Conservation (phyloP, 345 rosid genomes). For the Citrus glauca region DNA sequence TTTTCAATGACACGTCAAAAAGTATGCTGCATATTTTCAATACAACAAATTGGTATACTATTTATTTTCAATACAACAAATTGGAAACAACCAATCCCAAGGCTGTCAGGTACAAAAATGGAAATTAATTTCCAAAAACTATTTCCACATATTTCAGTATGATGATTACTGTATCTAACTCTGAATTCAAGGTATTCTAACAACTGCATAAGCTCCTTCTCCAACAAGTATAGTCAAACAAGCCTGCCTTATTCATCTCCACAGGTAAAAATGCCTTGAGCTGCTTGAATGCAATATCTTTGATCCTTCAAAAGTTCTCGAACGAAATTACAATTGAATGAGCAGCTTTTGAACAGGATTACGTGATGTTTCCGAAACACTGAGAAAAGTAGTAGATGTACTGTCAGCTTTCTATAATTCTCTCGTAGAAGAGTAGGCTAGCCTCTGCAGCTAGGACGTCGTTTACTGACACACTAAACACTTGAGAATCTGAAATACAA, state of each 20-base stretch:
- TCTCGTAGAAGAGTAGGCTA: slow-evolving; percentile 84
- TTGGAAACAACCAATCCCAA: background rate
- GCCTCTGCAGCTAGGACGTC: slow-evolving; percentile 85
- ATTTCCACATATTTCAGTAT: background rate
- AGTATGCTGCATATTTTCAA: background rate
- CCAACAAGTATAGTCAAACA: background rate
- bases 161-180: background rate
- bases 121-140: background rate
- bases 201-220: background rate
- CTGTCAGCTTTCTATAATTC: slow-evolving; percentile 26
- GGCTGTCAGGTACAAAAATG: background rate
- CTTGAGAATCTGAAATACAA: slow-evolving; percentile 76
- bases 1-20: background rate
- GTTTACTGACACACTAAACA: slow-evolving; percentile 46
- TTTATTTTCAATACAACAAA: background rate
- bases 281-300: background rate
- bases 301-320: background rate
- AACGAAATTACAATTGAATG: background rate
- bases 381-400: background rate
- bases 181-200: background rate
- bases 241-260: background rate
- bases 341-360: background rate
- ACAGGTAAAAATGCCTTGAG: background rate
- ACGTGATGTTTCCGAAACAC: background rate
- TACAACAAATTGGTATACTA: background rate